These are phyloP conservation scores for Debaryomyces sp. DNA, from an alignment of 1,139 yeast species.

Conservation along the genomic window DNA sequence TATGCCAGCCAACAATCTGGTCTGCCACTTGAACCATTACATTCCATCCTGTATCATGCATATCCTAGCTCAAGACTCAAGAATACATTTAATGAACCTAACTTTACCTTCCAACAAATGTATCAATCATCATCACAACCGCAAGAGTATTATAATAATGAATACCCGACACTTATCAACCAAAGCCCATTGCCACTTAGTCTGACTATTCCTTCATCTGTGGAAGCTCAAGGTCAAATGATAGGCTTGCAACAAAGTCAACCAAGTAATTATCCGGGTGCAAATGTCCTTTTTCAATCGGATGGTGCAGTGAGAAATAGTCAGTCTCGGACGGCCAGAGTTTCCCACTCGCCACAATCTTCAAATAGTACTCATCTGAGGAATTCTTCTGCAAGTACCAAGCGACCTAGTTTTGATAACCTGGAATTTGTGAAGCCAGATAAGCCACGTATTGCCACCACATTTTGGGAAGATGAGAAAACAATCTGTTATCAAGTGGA, in stretches of 20 bases:
- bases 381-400: conserved; percentile 18
- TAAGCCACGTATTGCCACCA: conserved; percentile 47
- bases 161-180: conserved; percentile 3
- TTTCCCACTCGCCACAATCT: conserved; percentile 13
- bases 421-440: conserved; percentile 19
- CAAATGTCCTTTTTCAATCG: conserved; percentile 1
- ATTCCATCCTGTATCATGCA: conserved; percentile 1
- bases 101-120: conserved; percentile 15
- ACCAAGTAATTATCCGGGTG: background rate
- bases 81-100: conserved; percentile 13
- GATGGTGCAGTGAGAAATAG: conserved; percentile 4
- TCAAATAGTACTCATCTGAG: conserved; percentile 17
- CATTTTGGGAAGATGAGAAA: conserved; percentile 51
- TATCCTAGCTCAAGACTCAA: conserved; percentile 12
- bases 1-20: background rate
- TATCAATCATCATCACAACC: conserved; percentile 12
- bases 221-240: background rate
- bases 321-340: conserved; percentile 14
- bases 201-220: background rate
- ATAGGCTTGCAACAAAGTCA: background rate
- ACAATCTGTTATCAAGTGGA: conserved; percentile 55
- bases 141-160: conserved; percentile 13
- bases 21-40: background rate
- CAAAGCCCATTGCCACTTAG: conserved; percentile 5
- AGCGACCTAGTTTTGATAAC: conserved; percentile 5